These are phyloP conservation scores for Termitomyces sp. DNA, from an alignment of 768 basidiomycete genomes.

Conservation along the genomic window DNA sequence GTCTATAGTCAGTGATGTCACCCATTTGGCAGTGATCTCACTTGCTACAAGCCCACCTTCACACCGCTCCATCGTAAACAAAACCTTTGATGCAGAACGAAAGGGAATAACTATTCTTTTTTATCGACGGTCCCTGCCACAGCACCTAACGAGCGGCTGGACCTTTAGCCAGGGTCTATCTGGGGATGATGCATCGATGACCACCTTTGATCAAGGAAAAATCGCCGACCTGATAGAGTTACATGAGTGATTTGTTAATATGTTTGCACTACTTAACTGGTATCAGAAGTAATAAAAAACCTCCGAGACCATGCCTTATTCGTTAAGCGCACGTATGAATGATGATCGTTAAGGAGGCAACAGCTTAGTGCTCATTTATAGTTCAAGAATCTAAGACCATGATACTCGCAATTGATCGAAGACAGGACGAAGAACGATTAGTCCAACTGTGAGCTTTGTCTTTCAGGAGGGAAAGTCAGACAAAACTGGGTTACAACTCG, in stretches of 20 bases:
- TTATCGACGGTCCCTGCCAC: neutral
- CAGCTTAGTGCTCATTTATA: neutral
- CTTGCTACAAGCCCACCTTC: neutral
- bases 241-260: neutral
- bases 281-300: neutral
- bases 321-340: neutral
- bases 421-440: neutral
- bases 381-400: neutral
- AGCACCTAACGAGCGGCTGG: neutral
- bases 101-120: neutral
- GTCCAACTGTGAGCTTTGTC: neutral
- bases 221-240: constrained; percentile 16
- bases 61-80: neutral
- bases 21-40: neutral
- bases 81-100: neutral
- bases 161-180: constrained; percentile 1
- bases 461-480: neutral
- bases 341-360: neutral
- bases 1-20: neutral
- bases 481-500: neutral
- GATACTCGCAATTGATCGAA: neutral
- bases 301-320: neutral
- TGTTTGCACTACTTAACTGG: neutral
- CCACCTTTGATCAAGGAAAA: constrained; percentile 16
- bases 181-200: neutral